Percentiles rank a stretch among this genome's conserved stretches.
Conservation (phyloP, 208 protist species). For the Trypanosoma cruzi region DNA sequence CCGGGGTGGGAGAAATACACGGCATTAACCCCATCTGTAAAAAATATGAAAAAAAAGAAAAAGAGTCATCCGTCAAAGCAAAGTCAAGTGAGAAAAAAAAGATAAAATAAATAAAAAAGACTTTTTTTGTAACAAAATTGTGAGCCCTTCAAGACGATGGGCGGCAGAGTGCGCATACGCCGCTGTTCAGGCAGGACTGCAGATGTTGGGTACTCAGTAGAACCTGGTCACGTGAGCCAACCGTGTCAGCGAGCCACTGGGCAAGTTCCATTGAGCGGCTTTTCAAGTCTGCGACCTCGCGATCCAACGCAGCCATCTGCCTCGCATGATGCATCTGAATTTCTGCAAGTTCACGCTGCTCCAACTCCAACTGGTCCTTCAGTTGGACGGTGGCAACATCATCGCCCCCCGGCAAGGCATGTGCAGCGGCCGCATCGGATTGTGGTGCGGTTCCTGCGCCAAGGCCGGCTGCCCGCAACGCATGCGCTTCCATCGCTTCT, state of each 20-base stretch:
- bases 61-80: no score
- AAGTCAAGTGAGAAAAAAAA: not conserved
- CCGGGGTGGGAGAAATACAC: not conserved
- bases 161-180: conserved; percentile 22
- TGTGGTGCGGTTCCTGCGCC: not conserved
- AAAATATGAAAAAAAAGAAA: no score
- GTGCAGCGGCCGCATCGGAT: not conserved
- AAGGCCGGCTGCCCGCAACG: conserved; percentile 16
- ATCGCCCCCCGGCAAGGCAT: not conserved
- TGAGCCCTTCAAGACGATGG: not conserved
- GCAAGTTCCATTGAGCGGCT: conserved; percentile 36
- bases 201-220: conserved; percentile 17
- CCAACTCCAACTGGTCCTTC: conserved; percentile 27
- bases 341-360: conserved; percentile 31
- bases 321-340: conserved; percentile 15
- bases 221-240: conserved; percentile 17
- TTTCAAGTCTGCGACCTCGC: conserved; percentile 57
- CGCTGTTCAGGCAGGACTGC: conserved; percentile 20
- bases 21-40: not conserved
- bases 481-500: conserved; percentile 16
- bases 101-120: not conserved
- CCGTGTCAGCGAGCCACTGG: conserved; percentile 37
- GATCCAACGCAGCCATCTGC: conserved; percentile 35
- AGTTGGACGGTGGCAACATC: conserved; percentile 19
- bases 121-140: conserved; percentile 4